Evolutionary conservation across 108 stramenopile genomes (phyloP).

Genomic region (Craspedostauros australis): DNA sequence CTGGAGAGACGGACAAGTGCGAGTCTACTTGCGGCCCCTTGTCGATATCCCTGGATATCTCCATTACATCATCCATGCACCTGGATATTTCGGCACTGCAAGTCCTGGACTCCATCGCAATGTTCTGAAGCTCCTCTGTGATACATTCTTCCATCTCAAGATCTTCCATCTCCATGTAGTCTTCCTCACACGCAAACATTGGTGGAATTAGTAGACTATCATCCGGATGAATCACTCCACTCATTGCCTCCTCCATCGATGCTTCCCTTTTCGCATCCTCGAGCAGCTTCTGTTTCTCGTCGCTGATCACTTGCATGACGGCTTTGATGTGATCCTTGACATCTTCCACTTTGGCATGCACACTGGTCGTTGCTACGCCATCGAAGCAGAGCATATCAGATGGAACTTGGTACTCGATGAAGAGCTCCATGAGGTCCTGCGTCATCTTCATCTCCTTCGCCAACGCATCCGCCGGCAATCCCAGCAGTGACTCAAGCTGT

Average conservation of each 20-base stretch:
- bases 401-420: constrained; percentile 82
- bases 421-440: constrained; percentile 75
- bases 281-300: constrained; percentile 44
- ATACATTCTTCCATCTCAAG: too few relatives aligned
- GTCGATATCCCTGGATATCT: too few relatives aligned
- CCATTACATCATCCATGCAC: too few relatives aligned
- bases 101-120: too few relatives aligned
- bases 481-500: constrained; percentile 69
- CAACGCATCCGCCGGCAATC: constrained; percentile 51
- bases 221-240: too few relatives aligned
- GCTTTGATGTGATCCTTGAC: constrained; percentile 60
- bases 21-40: too few relatives aligned
- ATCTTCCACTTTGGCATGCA: constrained; percentile 32
- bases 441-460: constrained; percentile 84
- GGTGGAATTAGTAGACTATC: too few relatives aligned
- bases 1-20: too few relatives aligned
- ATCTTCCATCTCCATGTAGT: too few relatives aligned
- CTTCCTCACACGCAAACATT: too few relatives aligned
- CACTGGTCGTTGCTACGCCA: constrained; percentile 13
- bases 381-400: constrained; percentile 77
- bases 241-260: constrained; percentile 33
- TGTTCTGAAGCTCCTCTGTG: too few relatives aligned
- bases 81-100: too few relatives aligned
- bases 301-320: constrained; percentile 60
- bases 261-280: constrained; percentile 40